Percentiles rank a stretch among this genome's conserved stretches.
Conservation (phyloP, 306 rosid species). For the Rosa lucieae region DNA sequence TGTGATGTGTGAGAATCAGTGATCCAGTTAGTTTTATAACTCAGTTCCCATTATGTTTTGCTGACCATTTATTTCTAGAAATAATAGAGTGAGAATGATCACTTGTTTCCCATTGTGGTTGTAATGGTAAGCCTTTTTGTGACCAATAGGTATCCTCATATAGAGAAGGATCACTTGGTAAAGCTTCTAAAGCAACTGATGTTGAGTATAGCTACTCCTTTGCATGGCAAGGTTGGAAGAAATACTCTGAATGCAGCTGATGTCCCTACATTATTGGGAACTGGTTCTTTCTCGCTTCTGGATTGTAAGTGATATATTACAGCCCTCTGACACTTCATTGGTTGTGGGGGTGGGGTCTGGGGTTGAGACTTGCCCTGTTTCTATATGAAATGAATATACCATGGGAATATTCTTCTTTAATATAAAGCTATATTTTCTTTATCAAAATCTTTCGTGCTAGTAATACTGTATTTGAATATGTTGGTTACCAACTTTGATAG, state of each 20-base stretch:
- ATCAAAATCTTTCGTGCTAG: neutral
- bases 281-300: slow-evolving; percentile 81
- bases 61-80: neutral
- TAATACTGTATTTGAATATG: neutral
- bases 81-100: neutral
- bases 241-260: slow-evolving; percentile 74
- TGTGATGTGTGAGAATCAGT: neutral
- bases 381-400: neutral
- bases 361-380: neutral
- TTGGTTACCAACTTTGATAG: neutral
- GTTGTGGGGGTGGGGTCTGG: slow-evolving; percentile 8
- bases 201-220: slow-evolving; percentile 45
- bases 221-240: slow-evolving; percentile 51
- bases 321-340: slow-evolving; percentile 21
- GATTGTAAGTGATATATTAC: slow-evolving; percentile 56
- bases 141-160: slow-evolving; percentile 72
- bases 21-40: neutral
- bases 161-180: slow-evolving; percentile 75
- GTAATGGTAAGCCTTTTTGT: slow-evolving; percentile 24
- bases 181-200: slow-evolving; percentile 82
- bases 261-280: slow-evolving; percentile 89
- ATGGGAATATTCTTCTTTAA: neutral
- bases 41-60: neutral
- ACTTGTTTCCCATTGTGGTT: neutral
- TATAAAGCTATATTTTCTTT: neutral